Evolutionary conservation across 495 filamentous ascomycete genomes (phyloP), one percentile per base, ranked within the genome.

Genomic region (Cairneyella variabilis): DNA sequence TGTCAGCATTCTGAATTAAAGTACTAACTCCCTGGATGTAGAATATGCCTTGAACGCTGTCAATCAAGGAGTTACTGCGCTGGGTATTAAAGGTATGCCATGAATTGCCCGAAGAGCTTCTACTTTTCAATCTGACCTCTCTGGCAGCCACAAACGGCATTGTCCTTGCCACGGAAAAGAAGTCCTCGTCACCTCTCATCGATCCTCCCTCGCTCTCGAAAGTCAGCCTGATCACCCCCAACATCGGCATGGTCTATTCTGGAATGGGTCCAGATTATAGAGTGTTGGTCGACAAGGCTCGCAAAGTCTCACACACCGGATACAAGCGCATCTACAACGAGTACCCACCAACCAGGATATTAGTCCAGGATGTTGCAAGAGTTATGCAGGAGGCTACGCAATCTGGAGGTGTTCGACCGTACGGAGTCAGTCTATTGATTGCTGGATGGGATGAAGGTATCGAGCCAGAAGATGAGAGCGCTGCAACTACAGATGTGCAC

Each of bases 271-370:
- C 93, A 46, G 95, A 99, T 72, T 99, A 97, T 76, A 84, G 93
- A 62, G 89, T 97, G 39, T 83, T 99, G 40, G 95, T 96, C 53
- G 93, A 99, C 76, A 91, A 89, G 69, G 95, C 93, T 55, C 91
- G 93, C 59, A 97, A 97, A 72, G 93, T 97, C 52, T 93, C 90
- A n/a, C 95, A 99, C 75, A 96, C 95, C 41, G 86, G 86, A 70
- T 99, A 97, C 83, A 99, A 99, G 80, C 90, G 93, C 69, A 88
- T 99, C 71, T 99, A 99, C 78, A 99, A 99, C 73, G 93, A 99
- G 76, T 99, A 99, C 79, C 93, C 93, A 12, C 93, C 93, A 9
- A 99, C 95, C 23, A 82, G 93, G 57, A 99, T 99, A 80, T 77
- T 99, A 68, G 93, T 99, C 51, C 93, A 99, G 72, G 95, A 99